Percentiles rank a stretch among this genome's conserved stretches.
These are phyloP conservation scores for Pogostemon cablin DNA, from an alignment of 257 asterid species.

Conservation along the genomic window DNA sequence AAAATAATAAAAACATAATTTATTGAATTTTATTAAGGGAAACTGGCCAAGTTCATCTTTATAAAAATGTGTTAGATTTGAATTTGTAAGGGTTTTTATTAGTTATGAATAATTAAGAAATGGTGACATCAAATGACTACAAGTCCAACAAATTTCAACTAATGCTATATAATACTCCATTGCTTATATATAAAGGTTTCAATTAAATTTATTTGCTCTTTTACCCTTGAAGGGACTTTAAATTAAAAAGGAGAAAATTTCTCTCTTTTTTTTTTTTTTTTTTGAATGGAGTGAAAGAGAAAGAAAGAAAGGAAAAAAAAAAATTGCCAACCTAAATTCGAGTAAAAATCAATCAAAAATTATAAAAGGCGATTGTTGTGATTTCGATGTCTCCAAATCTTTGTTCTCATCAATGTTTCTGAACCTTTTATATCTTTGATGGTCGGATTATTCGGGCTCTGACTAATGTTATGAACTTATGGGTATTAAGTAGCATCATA, in stretches of 20 bases:
- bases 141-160: constrained; percentile 17
- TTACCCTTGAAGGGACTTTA: not conserved
- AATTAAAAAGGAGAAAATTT: not conserved
- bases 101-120: not conserved
- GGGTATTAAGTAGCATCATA: no score
- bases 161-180: not conserved
- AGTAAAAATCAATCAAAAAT: no score
- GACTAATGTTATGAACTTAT: no score
- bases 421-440: no score
- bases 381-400: no score
- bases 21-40: not conserved
- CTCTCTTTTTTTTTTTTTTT: no score
- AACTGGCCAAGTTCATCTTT: not conserved
- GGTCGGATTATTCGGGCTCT: no score
- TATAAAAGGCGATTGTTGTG: no score
- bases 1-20: not conserved
- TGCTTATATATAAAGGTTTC: not conserved
- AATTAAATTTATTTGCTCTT: not conserved
- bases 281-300: no score
- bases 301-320: no score
- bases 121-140: constrained; percentile 5
- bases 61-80: not conserved
- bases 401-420: no score
- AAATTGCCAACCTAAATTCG: no score
- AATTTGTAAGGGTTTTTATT: not conserved